Percentiles rank a stretch among this genome's conserved stretches.
These are phyloP conservation scores for Fusarium verticillioides DNA, from an alignment of 2,329 filamentous ascomycete genomes.

Conservation along the genomic window DNA sequence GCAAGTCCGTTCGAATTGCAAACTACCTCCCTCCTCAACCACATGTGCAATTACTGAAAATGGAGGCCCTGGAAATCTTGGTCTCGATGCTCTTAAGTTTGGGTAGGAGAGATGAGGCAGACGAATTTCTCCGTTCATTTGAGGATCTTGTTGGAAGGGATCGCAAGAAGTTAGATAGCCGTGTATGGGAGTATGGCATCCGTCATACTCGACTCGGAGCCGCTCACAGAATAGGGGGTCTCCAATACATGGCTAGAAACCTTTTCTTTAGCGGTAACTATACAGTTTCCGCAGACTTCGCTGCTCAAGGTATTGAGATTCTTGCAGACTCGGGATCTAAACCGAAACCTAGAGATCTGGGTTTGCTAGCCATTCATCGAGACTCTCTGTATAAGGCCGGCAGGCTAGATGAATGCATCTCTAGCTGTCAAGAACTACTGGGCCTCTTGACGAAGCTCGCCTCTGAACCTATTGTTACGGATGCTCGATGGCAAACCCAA, in stretches of 20 bases:
- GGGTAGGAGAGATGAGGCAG: too few species aligned
- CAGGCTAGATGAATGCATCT: too few species aligned
- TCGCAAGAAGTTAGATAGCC: neutral
- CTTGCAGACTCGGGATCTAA: too few species aligned
- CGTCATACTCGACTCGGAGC: neutral
- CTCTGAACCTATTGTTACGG: fast-evolving
- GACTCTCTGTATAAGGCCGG: fast-evolving
- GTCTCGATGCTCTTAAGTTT: too few species aligned
- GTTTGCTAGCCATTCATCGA: too few species aligned
- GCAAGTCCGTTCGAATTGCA: neutral
- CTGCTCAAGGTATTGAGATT: too few species aligned
- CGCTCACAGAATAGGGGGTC: fast-evolving
- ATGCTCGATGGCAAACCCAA: fast-evolving
- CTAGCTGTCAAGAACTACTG: too few species aligned
- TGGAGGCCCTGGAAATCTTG: fast-evolving
- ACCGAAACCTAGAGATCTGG: too few species aligned
- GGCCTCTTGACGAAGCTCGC: fast-evolving
- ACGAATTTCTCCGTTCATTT: too few species aligned
- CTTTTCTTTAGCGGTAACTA: too few species aligned
- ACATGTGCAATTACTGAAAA: fast-evolving
- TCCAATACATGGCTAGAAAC: too few species aligned
- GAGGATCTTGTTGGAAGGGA: neutral
- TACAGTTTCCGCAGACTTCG: too few species aligned
- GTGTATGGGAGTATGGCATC: neutral
- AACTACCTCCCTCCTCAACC: neutral